These are phyloP conservation scores for Pythium angustatum DNA, from an alignment of 352 stramenopile species.

Conservation along the genomic window DNA sequence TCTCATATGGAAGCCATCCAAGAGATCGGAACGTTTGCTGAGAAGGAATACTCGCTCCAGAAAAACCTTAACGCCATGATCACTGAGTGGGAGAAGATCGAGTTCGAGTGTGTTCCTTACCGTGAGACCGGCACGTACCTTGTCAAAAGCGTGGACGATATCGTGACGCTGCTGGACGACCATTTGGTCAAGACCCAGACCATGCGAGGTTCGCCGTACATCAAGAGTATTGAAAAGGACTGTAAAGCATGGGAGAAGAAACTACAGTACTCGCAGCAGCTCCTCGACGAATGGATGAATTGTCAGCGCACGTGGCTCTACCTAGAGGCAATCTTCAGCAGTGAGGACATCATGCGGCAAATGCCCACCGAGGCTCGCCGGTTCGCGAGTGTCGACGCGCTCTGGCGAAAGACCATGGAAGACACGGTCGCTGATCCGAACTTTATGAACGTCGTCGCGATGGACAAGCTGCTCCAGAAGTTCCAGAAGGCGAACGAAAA, in stretches of 20 bases:
- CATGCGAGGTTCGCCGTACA: constrained; percentile 94
- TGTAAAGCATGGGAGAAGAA: constrained; percentile 90
- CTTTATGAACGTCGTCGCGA: constrained; percentile 88
- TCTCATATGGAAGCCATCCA: constrained; percentile 91
- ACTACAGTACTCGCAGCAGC: constrained; percentile 85
- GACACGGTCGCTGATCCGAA: constrained; percentile 87
- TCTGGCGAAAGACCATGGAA: constrained; percentile 93
- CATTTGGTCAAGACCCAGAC: constrained; percentile 95
- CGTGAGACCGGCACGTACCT: constrained; percentile 93
- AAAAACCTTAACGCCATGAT: constrained; percentile 94
- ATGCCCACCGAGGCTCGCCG: constrained; percentile 91
- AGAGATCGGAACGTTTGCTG: constrained; percentile 88
- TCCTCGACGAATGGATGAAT: constrained; percentile 95
- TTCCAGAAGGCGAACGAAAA: constrained; percentile 94
- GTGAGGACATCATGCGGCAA: constrained; percentile 95
- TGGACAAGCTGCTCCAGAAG: constrained; percentile 90
- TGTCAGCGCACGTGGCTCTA: constrained; percentile 96
- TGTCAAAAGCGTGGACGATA: constrained; percentile 85
- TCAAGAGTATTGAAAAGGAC: constrained; percentile 93
- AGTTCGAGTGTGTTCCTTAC: constrained; percentile 93
- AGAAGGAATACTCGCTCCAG: constrained; percentile 96
- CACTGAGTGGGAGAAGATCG: constrained; percentile 92
- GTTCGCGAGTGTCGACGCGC: constrained; percentile 87
- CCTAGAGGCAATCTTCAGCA: constrained; percentile 95
- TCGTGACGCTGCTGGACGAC: constrained; percentile 92